Evolutionary conservation across 371 early-diverging fungal genomes (phyloP).

Genomic region (Thermomucor indicae-seudaticae): DNA sequence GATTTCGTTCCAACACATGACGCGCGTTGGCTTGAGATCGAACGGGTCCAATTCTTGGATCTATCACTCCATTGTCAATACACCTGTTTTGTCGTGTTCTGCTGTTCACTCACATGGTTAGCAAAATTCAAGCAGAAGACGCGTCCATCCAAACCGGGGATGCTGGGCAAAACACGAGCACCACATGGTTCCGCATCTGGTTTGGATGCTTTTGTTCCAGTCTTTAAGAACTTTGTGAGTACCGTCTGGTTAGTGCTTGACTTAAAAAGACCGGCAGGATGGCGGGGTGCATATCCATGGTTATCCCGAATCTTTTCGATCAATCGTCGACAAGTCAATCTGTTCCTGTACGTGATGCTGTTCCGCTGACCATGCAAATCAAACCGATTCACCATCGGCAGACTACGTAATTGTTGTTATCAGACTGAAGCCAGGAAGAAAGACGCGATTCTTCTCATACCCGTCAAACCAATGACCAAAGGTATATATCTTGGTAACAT

Average conservation of each 20-base stretch:
- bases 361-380: conserved; percentile 54
- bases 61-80: conserved; percentile 13
- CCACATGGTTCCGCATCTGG: conserved; percentile 58
- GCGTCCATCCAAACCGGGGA: conserved; percentile 56
- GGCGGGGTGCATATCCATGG: conserved; percentile 62
- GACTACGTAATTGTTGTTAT: conserved; percentile 12
- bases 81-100: too few species aligned
- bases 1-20: conserved; percentile 60
- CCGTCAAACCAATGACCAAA: conserved; percentile 75
- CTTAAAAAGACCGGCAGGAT: conserved; percentile 64
- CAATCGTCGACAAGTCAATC: conserved; percentile 54
- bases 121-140: conserved; percentile 57
- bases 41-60: conserved; percentile 73
- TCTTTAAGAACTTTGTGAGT: conserved; percentile 47
- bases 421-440: background rate
- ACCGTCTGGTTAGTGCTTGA: conserved; percentile 67
- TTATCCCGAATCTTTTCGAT: conserved; percentile 61
- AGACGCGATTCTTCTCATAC: conserved; percentile 16
- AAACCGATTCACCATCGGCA: conserved; percentile 60
- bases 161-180: conserved; percentile 41
- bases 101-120: conserved; percentile 45
- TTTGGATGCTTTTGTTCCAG: conserved; percentile 39
- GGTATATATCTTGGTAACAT: conserved; percentile 55
- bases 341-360: conserved; percentile 54
- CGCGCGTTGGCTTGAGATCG: conserved; percentile 66